Conservation (phyloP, 306 rosid species). For the Cotoneaster glaucophyllus region DNA sequence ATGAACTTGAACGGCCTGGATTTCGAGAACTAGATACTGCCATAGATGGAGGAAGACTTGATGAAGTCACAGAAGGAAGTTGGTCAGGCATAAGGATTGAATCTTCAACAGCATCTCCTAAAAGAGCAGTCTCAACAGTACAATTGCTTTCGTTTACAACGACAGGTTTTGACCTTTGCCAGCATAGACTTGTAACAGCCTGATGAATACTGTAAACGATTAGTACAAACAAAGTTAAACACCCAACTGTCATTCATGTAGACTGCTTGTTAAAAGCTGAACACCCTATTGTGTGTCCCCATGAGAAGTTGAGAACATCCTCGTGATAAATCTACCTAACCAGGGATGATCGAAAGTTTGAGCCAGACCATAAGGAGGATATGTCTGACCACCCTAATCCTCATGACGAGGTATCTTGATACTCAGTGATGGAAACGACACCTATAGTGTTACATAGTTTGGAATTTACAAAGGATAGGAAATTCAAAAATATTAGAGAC, state of each 20-base stretch:
- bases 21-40: conserved; percentile 53
- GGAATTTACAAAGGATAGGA: neutral
- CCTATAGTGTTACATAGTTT: neutral
- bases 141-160: conserved; percentile 72
- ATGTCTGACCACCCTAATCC: neutral
- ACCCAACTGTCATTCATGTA: neutral
- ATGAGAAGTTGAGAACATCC: neutral
- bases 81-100: conserved; percentile 99
- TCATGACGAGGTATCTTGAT: neutral
- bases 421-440: neutral
- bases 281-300: neutral
- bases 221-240: conserved; percentile 8
- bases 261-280: neutral
- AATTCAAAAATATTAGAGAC: neutral
- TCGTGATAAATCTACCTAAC: neutral
- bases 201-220: conserved; percentile 38
- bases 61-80: conserved; percentile 75
- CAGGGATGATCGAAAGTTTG: neutral
- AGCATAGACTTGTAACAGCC: conserved; percentile 95
- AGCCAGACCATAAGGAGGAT: neutral
- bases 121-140: conserved; percentile 69
- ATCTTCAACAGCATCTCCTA: conserved; percentile 88
- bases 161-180: conserved; percentile 98
- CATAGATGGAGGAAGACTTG: conserved; percentile 50
- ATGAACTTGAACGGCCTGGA: conserved; percentile 55